A percentile compares a stretch with the other conserved stretches of the same genome.
phyloP scores from a whole-genome alignment of 768 basidiomycete species.

The Pisolithus sp. region DNA sequence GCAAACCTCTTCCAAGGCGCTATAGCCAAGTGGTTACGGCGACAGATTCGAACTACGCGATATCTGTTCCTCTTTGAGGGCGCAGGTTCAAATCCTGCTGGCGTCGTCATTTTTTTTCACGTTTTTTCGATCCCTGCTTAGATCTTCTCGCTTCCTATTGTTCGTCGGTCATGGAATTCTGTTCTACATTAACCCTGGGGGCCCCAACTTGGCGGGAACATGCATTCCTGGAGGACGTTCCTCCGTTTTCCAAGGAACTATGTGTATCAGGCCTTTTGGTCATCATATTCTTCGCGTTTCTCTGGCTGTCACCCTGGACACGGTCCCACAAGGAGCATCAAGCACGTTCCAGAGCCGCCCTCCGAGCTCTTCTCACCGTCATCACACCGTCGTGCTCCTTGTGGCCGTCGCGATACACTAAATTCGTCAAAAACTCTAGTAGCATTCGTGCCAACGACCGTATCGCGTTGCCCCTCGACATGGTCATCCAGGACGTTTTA shows the following conservation, averaged over 20 bases:
- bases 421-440: slow-evolving; percentile 20
- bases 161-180: neutral
- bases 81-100: slow-evolving; percentile 39
- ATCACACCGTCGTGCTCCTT: slow-evolving; percentile 40
- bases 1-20: slow-evolving; percentile 22
- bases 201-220: no score
- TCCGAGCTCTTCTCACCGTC: slow-evolving; percentile 35
- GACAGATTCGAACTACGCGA: slow-evolving; percentile 53
- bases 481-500: slow-evolving; percentile 32
- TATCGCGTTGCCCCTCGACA: slow-evolving; percentile 28
- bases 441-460: slow-evolving; percentile 10
- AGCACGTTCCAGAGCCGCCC: slow-evolving; percentile 13
- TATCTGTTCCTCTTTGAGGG: slow-evolving; percentile 35
- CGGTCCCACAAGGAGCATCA: slow-evolving; percentile 5
- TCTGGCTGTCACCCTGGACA: slow-evolving; percentile 4
- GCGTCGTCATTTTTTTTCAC: slow-evolving; percentile 24
- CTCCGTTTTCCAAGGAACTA: no score
- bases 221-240: no score
- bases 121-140: neutral
- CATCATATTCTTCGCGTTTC: neutral
- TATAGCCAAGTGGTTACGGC: slow-evolving; percentile 78
- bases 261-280: neutral
- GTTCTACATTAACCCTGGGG: no score
- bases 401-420: slow-evolving; percentile 36
- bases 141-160: neutral